Percentiles rank a stretch among this genome's conserved stretches.
phyloP scores from a whole-genome alignment of 2,329 filamentous ascomycete species.

The Nothopassalora personata region DNA sequence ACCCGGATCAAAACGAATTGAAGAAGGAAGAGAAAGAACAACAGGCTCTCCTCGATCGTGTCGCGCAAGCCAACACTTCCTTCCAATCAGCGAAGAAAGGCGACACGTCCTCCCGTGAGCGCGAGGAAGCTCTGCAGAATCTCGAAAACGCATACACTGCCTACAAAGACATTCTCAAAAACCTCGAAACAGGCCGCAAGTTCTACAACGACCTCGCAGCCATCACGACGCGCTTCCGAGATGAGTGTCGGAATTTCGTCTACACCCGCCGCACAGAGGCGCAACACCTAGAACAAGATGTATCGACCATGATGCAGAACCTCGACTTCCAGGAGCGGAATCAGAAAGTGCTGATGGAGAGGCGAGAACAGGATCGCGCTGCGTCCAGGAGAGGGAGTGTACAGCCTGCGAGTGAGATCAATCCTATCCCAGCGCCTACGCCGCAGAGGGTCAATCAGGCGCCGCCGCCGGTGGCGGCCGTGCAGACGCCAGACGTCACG shows the following conservation, averaged over 20 bases:
- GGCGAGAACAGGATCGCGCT: conserved; percentile 35
- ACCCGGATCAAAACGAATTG: conserved; percentile 66
- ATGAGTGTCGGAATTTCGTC: conserved; percentile 72
- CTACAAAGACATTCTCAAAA: conserved; percentile 92
- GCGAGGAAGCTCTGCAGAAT: conserved; percentile 79
- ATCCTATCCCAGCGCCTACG: conserved; percentile 51
- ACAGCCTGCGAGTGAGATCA: conserved; percentile 21
- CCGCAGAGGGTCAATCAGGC: conserved; percentile 32
- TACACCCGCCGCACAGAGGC: conserved; percentile 77
- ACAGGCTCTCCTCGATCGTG: conserved; percentile 60
- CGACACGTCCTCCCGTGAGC: conserved; percentile 63
- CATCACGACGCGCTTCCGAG: conserved; percentile 79
- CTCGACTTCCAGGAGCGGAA: conserved; percentile 46
- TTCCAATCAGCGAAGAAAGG: conserved; percentile 69
- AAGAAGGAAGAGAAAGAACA: conserved; percentile 74
- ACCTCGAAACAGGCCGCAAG: conserved; percentile 83
- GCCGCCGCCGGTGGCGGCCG: conserved; percentile 31
- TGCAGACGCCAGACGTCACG: conserved; percentile 20
- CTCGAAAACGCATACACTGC: conserved; percentile 89
- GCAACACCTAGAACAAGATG: conserved; percentile 64
- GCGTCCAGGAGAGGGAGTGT: conserved; percentile 15
- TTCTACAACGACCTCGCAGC: conserved; percentile 95
- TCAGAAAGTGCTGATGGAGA: conserved; percentile 37
- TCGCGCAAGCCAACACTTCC: conserved; percentile 70
- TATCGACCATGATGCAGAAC: conserved; percentile 57